phyloP scores from a whole-genome alignment of 768 basidiomycete species.

The Mycena rosella region DNA sequence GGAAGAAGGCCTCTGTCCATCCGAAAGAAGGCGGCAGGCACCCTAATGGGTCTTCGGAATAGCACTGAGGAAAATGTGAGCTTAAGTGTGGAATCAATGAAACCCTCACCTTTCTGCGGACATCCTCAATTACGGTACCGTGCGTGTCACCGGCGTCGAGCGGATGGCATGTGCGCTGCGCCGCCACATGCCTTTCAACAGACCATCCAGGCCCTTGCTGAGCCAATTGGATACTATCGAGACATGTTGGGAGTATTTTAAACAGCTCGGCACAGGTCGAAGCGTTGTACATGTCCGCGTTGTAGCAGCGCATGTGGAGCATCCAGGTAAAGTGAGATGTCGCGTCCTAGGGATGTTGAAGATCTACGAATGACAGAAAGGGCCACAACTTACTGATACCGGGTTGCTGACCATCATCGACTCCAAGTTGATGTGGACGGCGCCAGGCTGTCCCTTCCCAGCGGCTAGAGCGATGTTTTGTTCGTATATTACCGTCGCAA shows the following conservation, averaged over 20 bases:
- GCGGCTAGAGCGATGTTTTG: conserved; percentile 44
- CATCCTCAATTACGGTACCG: conserved; percentile 37
- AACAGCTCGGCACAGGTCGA: conserved; percentile 43
- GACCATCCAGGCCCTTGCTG: conserved; percentile 21
- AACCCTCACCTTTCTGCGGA: conserved; percentile 30
- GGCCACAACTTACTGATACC: conserved; percentile 28
- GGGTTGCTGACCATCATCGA: conserved; percentile 50
- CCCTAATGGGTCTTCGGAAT: conserved; percentile 11
- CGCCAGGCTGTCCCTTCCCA: conserved; percentile 37
- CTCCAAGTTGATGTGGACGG: conserved; percentile 47
- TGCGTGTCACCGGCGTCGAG: conserved; percentile 25
- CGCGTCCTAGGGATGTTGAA: conserved; percentile 36
- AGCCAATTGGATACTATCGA: conserved; percentile 33
- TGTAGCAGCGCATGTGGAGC: conserved; percentile 44
- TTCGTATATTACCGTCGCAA: conserved; percentile 51
- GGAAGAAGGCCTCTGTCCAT: conserved; percentile 40
- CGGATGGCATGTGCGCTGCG: conserved; percentile 22
- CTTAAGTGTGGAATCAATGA: too few species aligned
- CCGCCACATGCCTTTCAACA: conserved; percentile 25
- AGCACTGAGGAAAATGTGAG: background rate
- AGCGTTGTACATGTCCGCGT: conserved; percentile 44
- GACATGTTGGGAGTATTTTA: conserved; percentile 40
- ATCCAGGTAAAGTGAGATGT: conserved; percentile 46
- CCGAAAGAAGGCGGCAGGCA: conserved; percentile 29
- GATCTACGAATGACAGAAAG: background rate